Base-by-base conservation (phyloP, 1,139 yeast species). In the Scheffersomyces illinoinensis region DNA sequence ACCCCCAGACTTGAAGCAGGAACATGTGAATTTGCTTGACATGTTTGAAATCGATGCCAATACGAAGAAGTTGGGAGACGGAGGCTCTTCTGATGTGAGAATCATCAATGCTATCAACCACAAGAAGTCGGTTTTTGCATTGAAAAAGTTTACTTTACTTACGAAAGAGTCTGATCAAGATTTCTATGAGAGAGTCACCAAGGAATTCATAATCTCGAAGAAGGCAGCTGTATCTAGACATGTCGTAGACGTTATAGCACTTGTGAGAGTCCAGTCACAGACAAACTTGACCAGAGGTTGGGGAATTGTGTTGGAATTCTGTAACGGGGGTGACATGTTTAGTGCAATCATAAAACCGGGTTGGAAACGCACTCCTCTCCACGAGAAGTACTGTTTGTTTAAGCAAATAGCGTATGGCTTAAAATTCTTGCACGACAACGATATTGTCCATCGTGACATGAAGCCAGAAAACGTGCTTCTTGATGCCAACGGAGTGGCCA, bases 291-390 rank as follows among this genome's bases (percentile, higher is more conserved):
- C 85, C 3, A 76, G 93, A 64, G 90, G 92, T 3, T 90, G 96
- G 96, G 95, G 93, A 4, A 84, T 89, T 69, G 82, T 88, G 7
- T 76, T 90, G 78, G 92, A 89, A 64, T 82, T 74, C 61, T 89
- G 93, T 67, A 76, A 74, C 33, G 90, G 88, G 26, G 85, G 78
- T 24, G 88, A 85, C 68, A 72, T 85, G 56, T 81, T 82, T 63
- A 75, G 78, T 55, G 67, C 80, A 53, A 78, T 85, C 39, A 68
- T 75, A 53, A 77, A 75, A 60, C 77, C 82, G 1, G 83, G 81
- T 10, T 85, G 88, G 87, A 79, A 77, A 66, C 66, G 81, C 54
- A 67, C 81, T 17, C 69, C 79, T 5, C 65, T 81, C 48, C 64
- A 59, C 43, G 92, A 88, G 68, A 81, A 85, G 61, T 82, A 78